These are phyloP conservation scores for Jatropha podagrica DNA, from an alignment of 441 rosid species.

Conservation along the genomic window DNA sequence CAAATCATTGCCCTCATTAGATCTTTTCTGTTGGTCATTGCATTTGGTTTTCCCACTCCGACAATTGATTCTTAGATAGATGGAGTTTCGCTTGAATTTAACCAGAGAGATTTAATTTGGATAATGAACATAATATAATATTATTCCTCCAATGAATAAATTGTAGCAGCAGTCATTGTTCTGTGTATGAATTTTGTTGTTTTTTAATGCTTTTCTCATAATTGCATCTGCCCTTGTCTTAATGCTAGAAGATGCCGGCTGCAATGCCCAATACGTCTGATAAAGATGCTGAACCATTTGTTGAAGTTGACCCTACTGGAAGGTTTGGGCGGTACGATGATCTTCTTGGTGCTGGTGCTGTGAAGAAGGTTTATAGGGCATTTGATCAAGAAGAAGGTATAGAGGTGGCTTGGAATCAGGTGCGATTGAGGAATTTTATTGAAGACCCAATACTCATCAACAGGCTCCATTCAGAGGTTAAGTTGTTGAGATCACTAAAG, in stretches of 20 bases:
- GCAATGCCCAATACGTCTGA: conserved; percentile 38
- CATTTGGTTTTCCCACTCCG: not conserved
- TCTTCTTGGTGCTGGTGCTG: conserved; percentile 63
- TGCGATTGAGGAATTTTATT: conserved; percentile 45
- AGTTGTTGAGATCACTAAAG: conserved; percentile 57
- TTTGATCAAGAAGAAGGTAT: conserved; percentile 75
- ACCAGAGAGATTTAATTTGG: not conserved
- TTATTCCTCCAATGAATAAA: too few species aligned
- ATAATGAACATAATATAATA: not conserved
- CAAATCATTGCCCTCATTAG: not conserved
- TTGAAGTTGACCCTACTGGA: conserved; percentile 60
- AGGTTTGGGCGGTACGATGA: conserved; percentile 58
- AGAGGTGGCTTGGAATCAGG: conserved; percentile 84
- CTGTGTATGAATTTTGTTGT: too few species aligned
- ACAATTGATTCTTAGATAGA: not conserved
- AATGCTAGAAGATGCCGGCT: conserved; percentile 52
- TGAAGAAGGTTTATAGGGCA: conserved; percentile 69
- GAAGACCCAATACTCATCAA: conserved; percentile 53
- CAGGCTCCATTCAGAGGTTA: conserved; percentile 61
- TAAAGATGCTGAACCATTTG: conserved; percentile 52
- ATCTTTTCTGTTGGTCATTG: not conserved
- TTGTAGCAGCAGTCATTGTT: not conserved
- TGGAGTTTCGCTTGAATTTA: not conserved
- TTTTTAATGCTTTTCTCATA: not conserved
- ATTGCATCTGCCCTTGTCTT: not conserved